A percentile compares a stretch with the other conserved stretches of the same genome.
phyloP scores from a whole-genome alignment of 441 rosid genomes.

The Francoa sonchifolia region DNA sequence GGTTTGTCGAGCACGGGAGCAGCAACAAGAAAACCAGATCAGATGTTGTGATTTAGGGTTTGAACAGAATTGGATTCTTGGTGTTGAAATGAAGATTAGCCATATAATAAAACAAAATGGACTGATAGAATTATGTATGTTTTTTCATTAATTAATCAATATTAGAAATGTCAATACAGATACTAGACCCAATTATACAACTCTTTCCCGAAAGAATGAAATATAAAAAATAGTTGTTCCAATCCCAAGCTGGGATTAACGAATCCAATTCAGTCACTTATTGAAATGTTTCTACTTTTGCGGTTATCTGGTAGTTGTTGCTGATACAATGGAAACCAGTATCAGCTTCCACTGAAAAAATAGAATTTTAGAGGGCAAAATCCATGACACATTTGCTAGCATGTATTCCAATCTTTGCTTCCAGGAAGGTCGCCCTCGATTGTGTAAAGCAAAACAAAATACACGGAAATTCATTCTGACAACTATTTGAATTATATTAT shows the following conservation, averaged over 20 bases:
- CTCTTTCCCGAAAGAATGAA: slow-evolving; percentile 27
- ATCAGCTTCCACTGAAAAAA: slow-evolving; percentile 21
- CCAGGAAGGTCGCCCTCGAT: slow-evolving; percentile 10
- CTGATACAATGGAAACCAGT: slow-evolving; percentile 28
- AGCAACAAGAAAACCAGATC: too few relatives aligned
- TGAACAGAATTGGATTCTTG: too few relatives aligned
- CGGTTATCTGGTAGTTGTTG: slow-evolving; percentile 27
- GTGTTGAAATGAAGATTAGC: too few relatives aligned
- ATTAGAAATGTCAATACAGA: slow-evolving; percentile 29
- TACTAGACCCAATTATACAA: slow-evolving; percentile 21
- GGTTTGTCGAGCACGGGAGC: too few relatives aligned
- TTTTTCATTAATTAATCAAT: slow-evolving; percentile 38
- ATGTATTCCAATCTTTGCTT: slow-evolving; percentile 7
- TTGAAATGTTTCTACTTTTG: slow-evolving; percentile 18
- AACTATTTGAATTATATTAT: not conserved
- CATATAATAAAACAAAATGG: too few relatives aligned
- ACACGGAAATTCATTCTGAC: too few relatives aligned
- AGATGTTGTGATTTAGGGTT: too few relatives aligned
- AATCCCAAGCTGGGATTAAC: slow-evolving; percentile 20
- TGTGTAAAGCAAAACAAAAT: slow-evolving; percentile 8
- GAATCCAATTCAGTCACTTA: slow-evolving; percentile 25
- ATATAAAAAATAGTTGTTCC: slow-evolving; percentile 18
- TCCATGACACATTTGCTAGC: slow-evolving; percentile 15
- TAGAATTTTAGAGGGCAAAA: slow-evolving; percentile 15
- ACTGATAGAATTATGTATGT: too few relatives aligned